Evolutionary conservation across 306 rosid species (phyloP).

Genomic region (Fagus crenata): DNA sequence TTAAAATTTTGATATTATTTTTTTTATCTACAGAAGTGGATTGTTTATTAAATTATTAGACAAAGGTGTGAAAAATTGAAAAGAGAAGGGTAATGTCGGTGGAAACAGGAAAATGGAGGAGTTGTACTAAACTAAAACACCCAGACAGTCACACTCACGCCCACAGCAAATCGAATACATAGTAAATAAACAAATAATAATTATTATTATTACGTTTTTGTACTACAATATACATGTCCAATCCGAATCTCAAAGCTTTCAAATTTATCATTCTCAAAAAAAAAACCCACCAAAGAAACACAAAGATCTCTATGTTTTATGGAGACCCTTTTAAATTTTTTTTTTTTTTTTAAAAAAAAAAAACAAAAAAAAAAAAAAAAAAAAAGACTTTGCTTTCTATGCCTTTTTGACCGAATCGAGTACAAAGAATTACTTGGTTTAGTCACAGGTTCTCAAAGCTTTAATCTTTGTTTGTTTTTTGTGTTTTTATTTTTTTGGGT

Average conservation of each 20-base stretch:
- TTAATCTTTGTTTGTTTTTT: conserved; percentile 19
- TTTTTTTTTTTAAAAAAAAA: too few species aligned
- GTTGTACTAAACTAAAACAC: neutral
- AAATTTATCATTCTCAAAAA: conserved; percentile 18
- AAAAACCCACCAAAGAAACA: neutral
- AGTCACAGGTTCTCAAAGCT: conserved; percentile 51
- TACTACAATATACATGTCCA: conserved; percentile 11
- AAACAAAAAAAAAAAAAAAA: conserved; percentile 29
- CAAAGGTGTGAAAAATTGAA: conserved; percentile 17
- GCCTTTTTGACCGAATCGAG: conserved; percentile 54
- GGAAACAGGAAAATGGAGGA: conserved; percentile 33
- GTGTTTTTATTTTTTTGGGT: neutral
- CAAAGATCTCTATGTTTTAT: conserved; percentile 21
- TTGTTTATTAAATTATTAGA: too few species aligned
- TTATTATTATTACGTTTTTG: neutral
- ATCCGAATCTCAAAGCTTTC: conserved; percentile 44
- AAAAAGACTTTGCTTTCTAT: conserved; percentile 39
- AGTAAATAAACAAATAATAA: neutral
- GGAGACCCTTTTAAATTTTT: conserved; percentile 25
- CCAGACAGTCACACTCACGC: neutral
- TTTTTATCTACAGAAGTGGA: conserved; percentile 1
- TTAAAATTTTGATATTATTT: neutral
- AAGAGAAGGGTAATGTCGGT: conserved; percentile 43
- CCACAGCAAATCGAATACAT: conserved; percentile 11
- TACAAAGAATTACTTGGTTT: conserved; percentile 44